Percentiles rank a stretch among this genome's conserved stretches.
phyloP scores from a whole-genome alignment of 148 eudicot species.

The Vaccinium corymbosum region DNA sequence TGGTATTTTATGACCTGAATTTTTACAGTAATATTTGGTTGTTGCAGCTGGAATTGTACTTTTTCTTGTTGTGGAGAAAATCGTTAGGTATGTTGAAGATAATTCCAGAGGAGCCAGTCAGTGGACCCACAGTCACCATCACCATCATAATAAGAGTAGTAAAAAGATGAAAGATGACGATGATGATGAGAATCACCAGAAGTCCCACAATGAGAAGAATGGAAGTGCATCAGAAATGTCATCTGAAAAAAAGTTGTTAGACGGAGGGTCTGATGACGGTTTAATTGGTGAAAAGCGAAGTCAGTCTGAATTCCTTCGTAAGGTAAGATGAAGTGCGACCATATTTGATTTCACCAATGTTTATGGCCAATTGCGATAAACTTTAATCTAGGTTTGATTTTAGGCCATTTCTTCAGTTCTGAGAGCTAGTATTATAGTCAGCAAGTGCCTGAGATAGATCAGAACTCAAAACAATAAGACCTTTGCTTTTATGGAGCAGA shows the following conservation, averaged over 20 bases:
- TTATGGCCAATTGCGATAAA: background rate
- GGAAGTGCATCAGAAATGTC: conserved; percentile 19
- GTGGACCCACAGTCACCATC: conserved; percentile 58
- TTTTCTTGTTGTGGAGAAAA: conserved; percentile 83
- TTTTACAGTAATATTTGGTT: conserved; percentile 21
- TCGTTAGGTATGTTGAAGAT: conserved; percentile 82
- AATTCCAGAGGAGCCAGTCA: conserved; percentile 54
- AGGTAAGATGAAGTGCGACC: conserved; percentile 38
- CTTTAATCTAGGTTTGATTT: background rate
- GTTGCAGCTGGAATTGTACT: conserved; percentile 86
- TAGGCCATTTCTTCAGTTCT: background rate
- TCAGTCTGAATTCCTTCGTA: conserved; percentile 40
- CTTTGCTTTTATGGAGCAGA: background rate
- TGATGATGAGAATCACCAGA: conserved; percentile 31
- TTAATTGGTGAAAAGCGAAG: conserved; percentile 28
- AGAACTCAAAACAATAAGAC: background rate
- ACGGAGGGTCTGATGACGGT: conserved; percentile 27
- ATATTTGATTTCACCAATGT: background rate
- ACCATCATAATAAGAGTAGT: conserved; percentile 50
- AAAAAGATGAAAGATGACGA: conserved; percentile 52
- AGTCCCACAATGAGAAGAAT: conserved; percentile 22
- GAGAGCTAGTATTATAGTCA: background rate
- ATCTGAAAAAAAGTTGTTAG: conserved; percentile 32
- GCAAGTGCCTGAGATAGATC: background rate
- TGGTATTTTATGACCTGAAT: conserved; percentile 1